Evolutionary conservation across 345 rosid species (phyloP).

Genomic region (Salix caprea): DNA sequence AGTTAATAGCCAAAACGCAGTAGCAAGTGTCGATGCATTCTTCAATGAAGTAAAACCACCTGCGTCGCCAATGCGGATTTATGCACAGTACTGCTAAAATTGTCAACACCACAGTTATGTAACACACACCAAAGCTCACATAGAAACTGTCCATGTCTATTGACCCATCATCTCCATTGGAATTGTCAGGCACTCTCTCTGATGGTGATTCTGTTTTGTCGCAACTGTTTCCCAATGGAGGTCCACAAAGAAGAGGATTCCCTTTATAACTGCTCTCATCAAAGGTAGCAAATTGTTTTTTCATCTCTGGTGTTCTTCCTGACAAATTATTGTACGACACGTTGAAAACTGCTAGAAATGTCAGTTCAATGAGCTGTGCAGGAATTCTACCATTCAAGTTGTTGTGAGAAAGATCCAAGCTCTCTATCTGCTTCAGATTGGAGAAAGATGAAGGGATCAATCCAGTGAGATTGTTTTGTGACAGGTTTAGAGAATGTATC

Average conservation of each 20-base stretch:
- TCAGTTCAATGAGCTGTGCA: constrained; percentile 8
- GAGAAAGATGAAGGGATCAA: constrained; percentile 26
- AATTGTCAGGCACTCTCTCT: neutral
- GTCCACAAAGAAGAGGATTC: constrained; percentile 28
- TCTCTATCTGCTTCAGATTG: constrained; percentile 25
- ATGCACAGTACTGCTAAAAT: constrained; percentile 2
- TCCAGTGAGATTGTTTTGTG: constrained; percentile 25
- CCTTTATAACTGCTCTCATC: constrained; percentile 11
- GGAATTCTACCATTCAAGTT: constrained; percentile 24
- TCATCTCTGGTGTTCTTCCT: constrained; percentile 8
- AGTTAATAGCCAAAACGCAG: neutral
- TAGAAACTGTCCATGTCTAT: constrained; percentile 11
- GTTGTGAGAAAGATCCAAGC: constrained; percentile 34
- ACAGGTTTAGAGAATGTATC: constrained; percentile 20
- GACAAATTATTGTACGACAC: constrained; percentile 37
- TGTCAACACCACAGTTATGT: neutral
- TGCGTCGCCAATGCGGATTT: constrained; percentile 10
- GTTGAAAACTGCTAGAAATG: constrained; percentile 15
- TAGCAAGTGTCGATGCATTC: neutral
- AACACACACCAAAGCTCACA: neutral
- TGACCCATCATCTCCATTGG: neutral
- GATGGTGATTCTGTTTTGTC: neutral
- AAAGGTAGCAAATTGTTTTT: constrained; percentile 25
- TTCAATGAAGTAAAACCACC: constrained; percentile 10
- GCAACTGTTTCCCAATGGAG: constrained; percentile 8